Percentiles rank a stretch among this genome's conserved stretches.
These are phyloP conservation scores for Seiridium unicorne DNA, from an alignment of 2,329 filamentous ascomycete species.

Conservation along the genomic window DNA sequence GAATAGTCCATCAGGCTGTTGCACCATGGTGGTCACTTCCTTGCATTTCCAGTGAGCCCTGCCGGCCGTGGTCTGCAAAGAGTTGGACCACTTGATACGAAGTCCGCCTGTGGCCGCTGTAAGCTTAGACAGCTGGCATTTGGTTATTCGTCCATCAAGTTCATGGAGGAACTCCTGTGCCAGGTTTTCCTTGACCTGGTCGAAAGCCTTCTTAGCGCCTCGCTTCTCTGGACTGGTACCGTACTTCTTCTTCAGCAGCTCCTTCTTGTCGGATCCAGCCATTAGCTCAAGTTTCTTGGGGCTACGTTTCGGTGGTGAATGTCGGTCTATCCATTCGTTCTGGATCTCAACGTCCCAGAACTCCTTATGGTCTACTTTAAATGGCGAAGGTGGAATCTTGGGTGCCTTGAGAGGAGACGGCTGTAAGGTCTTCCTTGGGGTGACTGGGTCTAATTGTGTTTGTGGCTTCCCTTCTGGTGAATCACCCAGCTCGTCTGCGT, in stretches of 20 bases:
- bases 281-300: slow-evolving; percentile 14
- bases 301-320: slow-evolving; percentile 26
- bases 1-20: slow-evolving; percentile 25
- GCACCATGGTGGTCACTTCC: slow-evolving; percentile 35
- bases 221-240: slow-evolving; percentile 30
- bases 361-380: slow-evolving; percentile 28
- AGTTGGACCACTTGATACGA: slow-evolving; percentile 71
- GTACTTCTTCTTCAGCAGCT: slow-evolving; percentile 29
- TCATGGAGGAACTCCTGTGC: slow-evolving; percentile 65
- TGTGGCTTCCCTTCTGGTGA: slow-evolving; percentile 8
- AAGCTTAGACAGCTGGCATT: slow-evolving; percentile 56
- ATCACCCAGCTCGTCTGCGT: slow-evolving; percentile 13
- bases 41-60: slow-evolving; percentile 71
- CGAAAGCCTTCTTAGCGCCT: slow-evolving; percentile 59
- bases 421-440: slow-evolving; percentile 23
- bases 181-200: slow-evolving; percentile 57
- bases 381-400: slow-evolving; percentile 26
- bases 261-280: slow-evolving; percentile 20
- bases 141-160: slow-evolving; percentile 65
- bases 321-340: slow-evolving; percentile 31
- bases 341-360: slow-evolving; percentile 31
- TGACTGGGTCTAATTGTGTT: slow-evolving; percentile 18
- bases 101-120: slow-evolving; percentile 67
- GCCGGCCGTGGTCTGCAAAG: slow-evolving; percentile 77
- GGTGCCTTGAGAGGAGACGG: slow-evolving; percentile 22